These are phyloP conservation scores for Citrus hindsii DNA, from an alignment of 345 rosid species.

Conservation along the genomic window DNA sequence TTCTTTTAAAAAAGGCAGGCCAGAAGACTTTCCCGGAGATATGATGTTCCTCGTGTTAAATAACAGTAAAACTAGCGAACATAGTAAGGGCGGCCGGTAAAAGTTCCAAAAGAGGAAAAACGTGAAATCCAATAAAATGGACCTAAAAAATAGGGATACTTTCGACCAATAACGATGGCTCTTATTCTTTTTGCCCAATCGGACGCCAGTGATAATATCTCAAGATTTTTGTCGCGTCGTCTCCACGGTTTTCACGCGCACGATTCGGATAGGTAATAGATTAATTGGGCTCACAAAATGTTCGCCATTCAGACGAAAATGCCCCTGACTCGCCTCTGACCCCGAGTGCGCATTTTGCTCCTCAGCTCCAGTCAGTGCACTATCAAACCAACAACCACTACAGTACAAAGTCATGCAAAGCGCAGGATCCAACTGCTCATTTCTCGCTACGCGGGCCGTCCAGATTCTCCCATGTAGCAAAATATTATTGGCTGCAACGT, in stretches of 20 bases:
- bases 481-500: conserved; percentile 6
- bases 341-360: background rate
- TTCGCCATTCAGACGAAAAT: conserved; percentile 5
- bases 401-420: background rate
- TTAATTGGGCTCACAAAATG: background rate
- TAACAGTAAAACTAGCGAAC: too few species aligned
- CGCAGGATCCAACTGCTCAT: conserved; percentile 3
- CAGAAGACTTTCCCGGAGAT: too few species aligned
- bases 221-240: background rate
- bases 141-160: background rate
- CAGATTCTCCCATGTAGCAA: background rate
- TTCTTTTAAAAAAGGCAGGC: too few species aligned
- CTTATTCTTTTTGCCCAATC: background rate
- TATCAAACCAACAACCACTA: conserved; percentile 4
- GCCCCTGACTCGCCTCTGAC: background rate
- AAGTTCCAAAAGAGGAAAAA: too few species aligned
- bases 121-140: background rate
- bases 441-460: conserved; percentile 34
- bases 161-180: background rate
- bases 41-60: too few species aligned
- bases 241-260: background rate
- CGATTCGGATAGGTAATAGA: background rate
- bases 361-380: background rate
- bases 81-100: too few species aligned
- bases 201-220: background rate